Base-by-base conservation (phyloP, 23 red algal genomes). In the Gracilaria caudata region DNA sequence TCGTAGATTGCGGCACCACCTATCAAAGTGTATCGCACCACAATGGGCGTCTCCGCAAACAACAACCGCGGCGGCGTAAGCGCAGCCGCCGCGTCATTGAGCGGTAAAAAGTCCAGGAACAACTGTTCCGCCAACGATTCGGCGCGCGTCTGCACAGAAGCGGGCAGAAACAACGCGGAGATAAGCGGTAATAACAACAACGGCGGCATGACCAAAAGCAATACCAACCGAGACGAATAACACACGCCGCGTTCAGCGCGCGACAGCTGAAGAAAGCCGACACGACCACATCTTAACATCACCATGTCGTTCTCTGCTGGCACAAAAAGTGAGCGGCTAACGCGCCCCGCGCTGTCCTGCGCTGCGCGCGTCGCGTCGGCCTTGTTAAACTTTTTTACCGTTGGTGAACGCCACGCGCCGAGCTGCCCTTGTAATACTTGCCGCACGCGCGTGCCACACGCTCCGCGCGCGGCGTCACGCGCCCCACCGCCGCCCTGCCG, bases 11-110 rank as follows among this genome's bases (percentile, higher is more conserved):
- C 64, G 83, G 65, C 51, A 39, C 46, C 64, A 0, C 46, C 49
- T 1, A 87, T 58, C 39, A 87, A 47, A 7, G 83, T 75, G 68
- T 37, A 76, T 46, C 83, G 66, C 38, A 87, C 68, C 47, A 76
- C 51, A 68, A 87, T 36, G 65, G 83, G 83, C 43, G 83, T 87
- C 51, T 87, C 65, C 55, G 49, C 66, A 5, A 63, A 43, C 0
- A 73, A 46, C 2, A 76, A 57, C 55, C 23, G 4, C 20, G 83
- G 83, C 17, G 83, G 83, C 55, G 64, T 56, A 34, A 87, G 33
- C 34, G 83, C 83, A 14, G 34, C 45, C 30, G 68, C 83, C 33
- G 83, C 83, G 2, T 63, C 35, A 25, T 74, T 87, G 66, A 56
- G 66, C 35, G 84, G 68, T 34, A 68, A 13, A 25, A 78, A 77